Evolutionary conservation across 306 rosid species (phyloP), one percentile per base, ranked within the genome.

Genomic region (Calophaca sinica): DNA sequence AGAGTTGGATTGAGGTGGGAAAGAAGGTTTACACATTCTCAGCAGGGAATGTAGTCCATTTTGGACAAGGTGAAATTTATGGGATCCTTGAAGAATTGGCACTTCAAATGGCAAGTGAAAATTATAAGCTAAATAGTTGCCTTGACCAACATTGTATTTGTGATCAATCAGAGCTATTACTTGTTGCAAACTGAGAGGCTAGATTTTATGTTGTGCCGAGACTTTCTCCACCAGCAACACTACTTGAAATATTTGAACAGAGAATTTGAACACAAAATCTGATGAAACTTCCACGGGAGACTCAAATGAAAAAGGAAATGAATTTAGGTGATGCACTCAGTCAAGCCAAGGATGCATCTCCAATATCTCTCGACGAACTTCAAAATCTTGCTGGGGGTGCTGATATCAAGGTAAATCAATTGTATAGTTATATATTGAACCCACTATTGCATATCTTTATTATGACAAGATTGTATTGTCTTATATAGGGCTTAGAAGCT

Each of bases 381-480:
- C 98, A 92, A 33, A 92, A 85, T 86, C 99, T 96, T 83, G 97
- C 98, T 33, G 99, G 94, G 68, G 96, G 96, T 76, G 91, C 97
- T 74, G 99, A 96, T 87, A 96, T 96, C 84, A 96, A 92, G 96
- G 99, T 96, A 74, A 73, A 73, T 68, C 62, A n/a, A 28, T 79
- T 80, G 69, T 61, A 31, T 28, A 50, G 62, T 71, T 26, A 52
- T 63, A 13, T 32, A 73, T 70, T 6, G 45, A 66, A 51, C 62
- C 67, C 65, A 32, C 28, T 51, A 44, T 57, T 36, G 11, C 29
- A 35, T 41, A 39, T 42, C 62, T 69, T 41, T 76, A 54, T 64
- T 50, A 20, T 79, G 68, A 83, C 77, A 57, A 61, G 65, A 76
- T 29, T 72, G 62, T 70, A 51, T 68, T 48, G 44, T 81, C 64